Conservation (phyloP, 1,284 basidiomycete genomes). For the Ganoderma boninense region DNA sequence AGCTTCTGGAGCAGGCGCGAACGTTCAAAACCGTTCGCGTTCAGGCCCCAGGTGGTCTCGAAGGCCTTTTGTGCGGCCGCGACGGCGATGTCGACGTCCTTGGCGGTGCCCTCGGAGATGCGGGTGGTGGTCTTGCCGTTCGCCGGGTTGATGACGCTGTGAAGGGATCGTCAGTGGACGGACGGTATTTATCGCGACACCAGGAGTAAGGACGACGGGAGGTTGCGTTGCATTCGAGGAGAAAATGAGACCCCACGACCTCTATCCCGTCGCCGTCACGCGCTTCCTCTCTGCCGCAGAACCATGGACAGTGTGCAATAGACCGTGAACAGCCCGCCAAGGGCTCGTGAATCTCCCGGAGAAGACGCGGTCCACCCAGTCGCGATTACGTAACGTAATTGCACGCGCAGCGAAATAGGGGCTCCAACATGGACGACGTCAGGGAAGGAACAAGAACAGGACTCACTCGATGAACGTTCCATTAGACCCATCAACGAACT, state of each 20-base stretch:
- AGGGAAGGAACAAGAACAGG: neutral
- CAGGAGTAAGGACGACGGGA: too few species aligned
- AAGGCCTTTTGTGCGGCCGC: constrained; percentile 81
- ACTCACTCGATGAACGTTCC: constrained; percentile 74
- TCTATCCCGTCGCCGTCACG: too few species aligned
- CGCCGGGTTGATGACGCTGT: constrained; percentile 83
- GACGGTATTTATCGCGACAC: too few species aligned
- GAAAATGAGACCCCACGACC: too few species aligned
- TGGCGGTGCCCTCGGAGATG: constrained; percentile 71
- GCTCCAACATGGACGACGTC: constrained; percentile 1
- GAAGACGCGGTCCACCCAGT: too few species aligned
- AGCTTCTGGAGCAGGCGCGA: constrained; percentile 75
- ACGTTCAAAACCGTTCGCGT: constrained; percentile 67
- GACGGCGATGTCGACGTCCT: constrained; percentile 84
- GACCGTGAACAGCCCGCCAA: too few species aligned
- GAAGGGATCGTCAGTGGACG: neutral
- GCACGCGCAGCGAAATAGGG: neutral
- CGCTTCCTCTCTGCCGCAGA: too few species aligned
- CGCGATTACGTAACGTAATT: neutral
- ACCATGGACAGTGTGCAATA: too few species aligned
- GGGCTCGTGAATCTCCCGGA: too few species aligned
- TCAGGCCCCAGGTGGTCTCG: constrained; percentile 78
- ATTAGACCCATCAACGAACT: constrained; percentile 80
- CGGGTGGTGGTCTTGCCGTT: constrained; percentile 76
- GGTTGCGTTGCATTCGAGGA: too few species aligned